Conservation (phyloP, 768 basidiomycete species). For the Boletus sp. region DNA sequence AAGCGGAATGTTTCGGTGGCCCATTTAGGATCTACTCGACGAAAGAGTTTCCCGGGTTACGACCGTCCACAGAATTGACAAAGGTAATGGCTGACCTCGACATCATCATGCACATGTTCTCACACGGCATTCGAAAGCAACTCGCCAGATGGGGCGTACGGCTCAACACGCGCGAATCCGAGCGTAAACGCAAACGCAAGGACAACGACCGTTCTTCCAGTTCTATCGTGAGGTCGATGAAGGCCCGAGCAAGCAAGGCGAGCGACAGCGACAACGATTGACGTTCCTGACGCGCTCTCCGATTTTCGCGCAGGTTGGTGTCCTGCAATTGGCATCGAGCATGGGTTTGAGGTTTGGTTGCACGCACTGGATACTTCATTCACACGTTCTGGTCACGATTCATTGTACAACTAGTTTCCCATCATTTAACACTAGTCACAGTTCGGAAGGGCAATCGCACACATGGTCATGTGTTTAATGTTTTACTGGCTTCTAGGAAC, state of each 20-base stretch:
- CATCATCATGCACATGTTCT: neutral
- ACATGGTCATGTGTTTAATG: conserved; percentile 3
- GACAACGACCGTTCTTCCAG: conserved; percentile 8
- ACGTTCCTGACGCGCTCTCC: neutral
- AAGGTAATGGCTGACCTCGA: conserved; percentile 38
- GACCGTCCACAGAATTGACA: conserved; percentile 66
- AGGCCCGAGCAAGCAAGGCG: conserved; percentile 4
- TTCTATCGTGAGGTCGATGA: conserved; percentile 4
- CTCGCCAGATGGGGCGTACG: conserved; percentile 35
- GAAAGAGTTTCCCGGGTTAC: conserved; percentile 71
- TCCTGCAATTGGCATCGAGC: neutral
- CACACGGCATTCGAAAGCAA: conserved; percentile 24
- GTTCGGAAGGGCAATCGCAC: conserved; percentile 1
- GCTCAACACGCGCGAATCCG: conserved; percentile 37
- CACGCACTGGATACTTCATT: conserved; percentile 6
- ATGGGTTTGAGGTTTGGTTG: conserved; percentile 2
- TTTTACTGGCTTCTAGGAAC: neutral
- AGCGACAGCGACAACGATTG: conserved; percentile 29
- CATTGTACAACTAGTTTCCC: conserved; percentile 17
- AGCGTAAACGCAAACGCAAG: conserved; percentile 37
- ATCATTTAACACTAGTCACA: conserved; percentile 8
- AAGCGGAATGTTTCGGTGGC: conserved; percentile 67
- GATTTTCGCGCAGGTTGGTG: neutral
- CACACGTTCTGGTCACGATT: conserved; percentile 2
- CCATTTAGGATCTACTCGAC: conserved; percentile 70